Base-by-base conservation (phyloP, 345 rosid genomes). In the Pistacia atlantica region DNA sequence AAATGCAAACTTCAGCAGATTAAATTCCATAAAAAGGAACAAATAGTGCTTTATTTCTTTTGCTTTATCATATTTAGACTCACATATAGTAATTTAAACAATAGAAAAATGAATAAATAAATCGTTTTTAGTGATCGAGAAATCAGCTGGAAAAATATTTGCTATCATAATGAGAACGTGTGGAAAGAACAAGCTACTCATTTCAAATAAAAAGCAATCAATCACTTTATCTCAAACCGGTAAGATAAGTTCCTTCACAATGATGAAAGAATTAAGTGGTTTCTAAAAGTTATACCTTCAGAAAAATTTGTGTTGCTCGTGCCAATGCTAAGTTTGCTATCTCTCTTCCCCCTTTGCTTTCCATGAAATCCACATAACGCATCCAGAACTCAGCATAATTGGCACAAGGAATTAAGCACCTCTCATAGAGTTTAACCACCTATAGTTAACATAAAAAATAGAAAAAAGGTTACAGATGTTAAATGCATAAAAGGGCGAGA, bases 341-440 rank as follows among this genome's bases (percentile, higher is more conserved):
- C 88, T 95, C 98, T 75, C 94, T 87, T 80, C 97, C 98, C 71
- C 98, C 98, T 46, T 89, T 95, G 76, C 83, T 87, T 82, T 95
- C 98, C 86, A 89, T 77, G 80, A 85, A 93, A 64, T 91, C 93
- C 86, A 88, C 95, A 77, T 92, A 95, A 49, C 97, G 97, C 80
- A 95, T 87, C 98, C 98, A 95, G 71, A 93, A 90, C 81, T 91
- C 97, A 42, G 92, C 84, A 78, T 88, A 90, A 87, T 84, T 85
- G 65, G 97, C 95, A 65, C 97, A 93, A 65, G 98, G 94, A 80
- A 95, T 85, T 80, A 95, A 84, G 88, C 98, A 95, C 80, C 95
- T 87, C 89, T 91, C 97, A 49, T 90, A 93, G 69, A 95, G 93
- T 82, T 91, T 91, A 78, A 91, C 89, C 78, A 88, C 93, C 97